Percentiles rank a stretch among this genome's conserved stretches.
These are phyloP conservation scores for Austropuccinia psidii DNA, from an alignment of 1,284 basidiomycete genomes.

Conservation along the genomic window DNA sequence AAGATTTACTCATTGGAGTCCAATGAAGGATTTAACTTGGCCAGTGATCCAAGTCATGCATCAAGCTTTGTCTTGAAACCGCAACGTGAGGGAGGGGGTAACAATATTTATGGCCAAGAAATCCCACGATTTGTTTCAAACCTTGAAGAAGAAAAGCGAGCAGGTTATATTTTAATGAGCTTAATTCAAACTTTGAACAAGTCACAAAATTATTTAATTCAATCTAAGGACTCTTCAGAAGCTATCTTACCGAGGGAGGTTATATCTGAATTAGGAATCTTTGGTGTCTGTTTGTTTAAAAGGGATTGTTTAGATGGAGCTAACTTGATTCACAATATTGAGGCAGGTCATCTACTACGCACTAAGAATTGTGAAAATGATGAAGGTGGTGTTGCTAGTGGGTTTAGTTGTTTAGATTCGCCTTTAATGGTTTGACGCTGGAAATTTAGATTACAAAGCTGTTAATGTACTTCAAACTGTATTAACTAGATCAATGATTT, in stretches of 20 bases:
- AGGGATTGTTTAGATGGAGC: slow-evolving; percentile 31
- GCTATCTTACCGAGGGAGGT: slow-evolving; percentile 58
- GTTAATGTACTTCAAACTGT: too few species aligned
- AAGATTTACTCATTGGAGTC: slow-evolving; percentile 10
- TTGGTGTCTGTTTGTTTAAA: slow-evolving; percentile 76
- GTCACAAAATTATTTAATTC: slow-evolving; percentile 64
- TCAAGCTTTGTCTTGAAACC: slow-evolving; percentile 78
- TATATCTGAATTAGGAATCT: slow-evolving; percentile 85
- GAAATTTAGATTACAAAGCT: too few species aligned
- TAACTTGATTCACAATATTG: slow-evolving; percentile 50
- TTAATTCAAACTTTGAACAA: slow-evolving; percentile 69
- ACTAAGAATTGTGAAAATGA: slow-evolving; percentile 89
- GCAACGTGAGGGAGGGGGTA: slow-evolving; percentile 92
- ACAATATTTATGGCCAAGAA: slow-evolving; percentile 81
- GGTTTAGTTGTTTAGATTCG: slow-evolving; percentile 82
- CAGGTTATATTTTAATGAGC: slow-evolving; percentile 89
- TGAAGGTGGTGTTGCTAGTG: slow-evolving; percentile 89
- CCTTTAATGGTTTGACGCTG: slow-evolving; percentile 21
- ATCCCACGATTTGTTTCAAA: slow-evolving; percentile 68
- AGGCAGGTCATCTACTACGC: slow-evolving; percentile 75
- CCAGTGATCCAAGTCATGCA: slow-evolving; percentile 28
- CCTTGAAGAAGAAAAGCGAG: slow-evolving; percentile 55
- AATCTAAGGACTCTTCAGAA: slow-evolving; percentile 51
- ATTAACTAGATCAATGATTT: too few species aligned
- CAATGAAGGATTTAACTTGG: background rate